phyloP scores from a whole-genome alignment of 2,329 filamentous ascomycete genomes.

The Rutstroemia sydowiana region DNA sequence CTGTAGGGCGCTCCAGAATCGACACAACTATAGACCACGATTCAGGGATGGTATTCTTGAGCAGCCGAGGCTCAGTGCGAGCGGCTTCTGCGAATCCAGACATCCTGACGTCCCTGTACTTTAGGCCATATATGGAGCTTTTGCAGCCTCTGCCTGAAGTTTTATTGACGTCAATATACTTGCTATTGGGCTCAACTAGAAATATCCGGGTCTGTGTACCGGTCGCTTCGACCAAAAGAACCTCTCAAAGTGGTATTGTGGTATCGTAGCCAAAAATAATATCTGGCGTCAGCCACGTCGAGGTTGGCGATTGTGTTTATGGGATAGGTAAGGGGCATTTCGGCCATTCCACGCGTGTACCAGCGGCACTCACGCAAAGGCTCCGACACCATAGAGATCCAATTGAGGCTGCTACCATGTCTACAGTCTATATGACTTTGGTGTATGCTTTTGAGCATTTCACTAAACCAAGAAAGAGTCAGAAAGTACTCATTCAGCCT shows the following conservation, averaged over 20 bases:
- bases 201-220: slow-evolving; percentile 3
- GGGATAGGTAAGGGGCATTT: neutral
- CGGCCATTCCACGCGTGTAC: neutral
- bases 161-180: slow-evolving; percentile 16
- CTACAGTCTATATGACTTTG: slow-evolving; percentile 26
- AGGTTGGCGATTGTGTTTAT: slow-evolving; percentile 3
- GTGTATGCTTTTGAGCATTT: slow-evolving; percentile 12
- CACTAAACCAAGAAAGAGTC: slow-evolving; percentile 15
- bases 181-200: slow-evolving; percentile 15
- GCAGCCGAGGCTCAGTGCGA: neutral
- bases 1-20: slow-evolving; percentile 41
- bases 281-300: neutral
- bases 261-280: neutral
- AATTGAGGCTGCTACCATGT: slow-evolving; percentile 32
- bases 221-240: neutral
- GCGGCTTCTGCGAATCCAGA: neutral
- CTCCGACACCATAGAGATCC: neutral
- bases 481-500: slow-evolving; percentile 28
- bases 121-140: neutral
- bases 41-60: neutral
- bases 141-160: neutral
- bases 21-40: slow-evolving; percentile 30
- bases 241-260: neutral
- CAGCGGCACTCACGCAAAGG: neutral
- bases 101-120: neutral